Conservation (phyloP, 768 basidiomycete species). For the Suillus paluster region DNA sequence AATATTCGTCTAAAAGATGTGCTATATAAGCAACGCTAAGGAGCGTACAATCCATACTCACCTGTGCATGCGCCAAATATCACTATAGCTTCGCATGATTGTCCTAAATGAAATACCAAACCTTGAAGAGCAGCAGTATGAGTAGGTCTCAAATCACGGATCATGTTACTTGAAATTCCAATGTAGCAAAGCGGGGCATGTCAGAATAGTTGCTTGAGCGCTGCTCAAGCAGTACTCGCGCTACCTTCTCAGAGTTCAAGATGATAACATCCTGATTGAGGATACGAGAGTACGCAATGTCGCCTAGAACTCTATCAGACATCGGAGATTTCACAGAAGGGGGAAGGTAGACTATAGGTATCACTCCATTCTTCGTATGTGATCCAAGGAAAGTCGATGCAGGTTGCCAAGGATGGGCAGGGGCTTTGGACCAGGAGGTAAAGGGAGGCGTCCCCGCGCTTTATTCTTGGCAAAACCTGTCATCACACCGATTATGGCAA, state of each 20-base stretch:
- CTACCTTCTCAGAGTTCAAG: slow-evolving; percentile 43
- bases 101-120: slow-evolving; percentile 44
- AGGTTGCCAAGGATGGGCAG: slow-evolving; percentile 53
- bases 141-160: background rate
- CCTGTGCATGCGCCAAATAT: slow-evolving; percentile 36
- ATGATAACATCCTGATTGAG: slow-evolving; percentile 47
- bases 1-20: slow-evolving; percentile 27
- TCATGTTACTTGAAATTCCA: slow-evolving; percentile 38
- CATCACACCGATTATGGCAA: background rate
- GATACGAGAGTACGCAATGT: slow-evolving; percentile 43
- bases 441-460: slow-evolving; percentile 30
- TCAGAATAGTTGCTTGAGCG: slow-evolving; percentile 47
- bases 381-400: slow-evolving; percentile 35
- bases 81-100: slow-evolving; percentile 40
- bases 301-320: slow-evolving; percentile 32
- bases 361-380: slow-evolving; percentile 29
- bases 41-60: slow-evolving; percentile 28
- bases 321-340: background rate
- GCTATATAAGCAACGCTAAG: slow-evolving; percentile 44
- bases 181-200: slow-evolving; percentile 40
- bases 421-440: slow-evolving; percentile 54
- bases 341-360: slow-evolving; percentile 23
- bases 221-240: slow-evolving; percentile 47
- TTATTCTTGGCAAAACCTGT: background rate
- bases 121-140: slow-evolving; percentile 28